These are phyloP conservation scores for Drechslera avenae DNA, from an alignment of 2,329 filamentous ascomycete species.

Conservation along the genomic window DNA sequence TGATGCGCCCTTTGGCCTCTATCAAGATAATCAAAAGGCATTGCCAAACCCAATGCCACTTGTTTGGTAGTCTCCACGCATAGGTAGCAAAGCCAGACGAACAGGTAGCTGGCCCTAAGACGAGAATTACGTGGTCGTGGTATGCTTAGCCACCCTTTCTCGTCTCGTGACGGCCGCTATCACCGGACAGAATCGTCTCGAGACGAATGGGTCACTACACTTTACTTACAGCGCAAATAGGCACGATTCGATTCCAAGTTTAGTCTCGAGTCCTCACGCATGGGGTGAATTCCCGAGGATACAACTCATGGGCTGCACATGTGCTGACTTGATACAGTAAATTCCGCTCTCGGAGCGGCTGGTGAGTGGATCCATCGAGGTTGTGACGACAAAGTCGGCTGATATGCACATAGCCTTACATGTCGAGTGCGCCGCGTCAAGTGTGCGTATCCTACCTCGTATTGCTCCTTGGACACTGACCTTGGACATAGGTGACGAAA, in stretches of 20 bases:
- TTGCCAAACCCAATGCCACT: slow-evolving; percentile 4
- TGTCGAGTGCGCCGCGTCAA: slow-evolving; percentile 42
- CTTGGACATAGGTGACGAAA: slow-evolving; percentile 34
- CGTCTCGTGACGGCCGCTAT: background rate
- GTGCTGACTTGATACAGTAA: slow-evolving; percentile 30
- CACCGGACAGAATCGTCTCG: background rate
- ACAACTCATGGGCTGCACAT: background rate
- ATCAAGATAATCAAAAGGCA: background rate
- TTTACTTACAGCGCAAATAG: slow-evolving; percentile 5
- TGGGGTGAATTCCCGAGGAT: slow-evolving; percentile 10
- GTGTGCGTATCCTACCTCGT: slow-evolving; percentile 21
- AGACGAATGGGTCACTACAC: background rate
- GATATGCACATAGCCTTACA: slow-evolving; percentile 26
- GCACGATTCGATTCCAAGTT: slow-evolving; percentile 6
- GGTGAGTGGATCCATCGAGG: slow-evolving; percentile 26
- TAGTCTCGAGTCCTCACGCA: slow-evolving; percentile 6
- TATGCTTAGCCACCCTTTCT: slow-evolving; percentile 1
- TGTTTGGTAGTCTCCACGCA: background rate
- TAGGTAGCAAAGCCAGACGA: background rate
- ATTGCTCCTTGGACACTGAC: slow-evolving; percentile 1
- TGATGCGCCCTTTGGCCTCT: background rate
- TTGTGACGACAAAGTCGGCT: slow-evolving; percentile 4
- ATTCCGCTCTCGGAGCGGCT: slow-evolving; percentile 40
- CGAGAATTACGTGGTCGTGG: slow-evolving; percentile 4
- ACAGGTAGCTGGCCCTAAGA: background rate